Percentiles rank a stretch among this genome's conserved stretches.
phyloP scores from a whole-genome alignment of 2,329 filamentous ascomycete species.

The Penicillium thymicola region DNA sequence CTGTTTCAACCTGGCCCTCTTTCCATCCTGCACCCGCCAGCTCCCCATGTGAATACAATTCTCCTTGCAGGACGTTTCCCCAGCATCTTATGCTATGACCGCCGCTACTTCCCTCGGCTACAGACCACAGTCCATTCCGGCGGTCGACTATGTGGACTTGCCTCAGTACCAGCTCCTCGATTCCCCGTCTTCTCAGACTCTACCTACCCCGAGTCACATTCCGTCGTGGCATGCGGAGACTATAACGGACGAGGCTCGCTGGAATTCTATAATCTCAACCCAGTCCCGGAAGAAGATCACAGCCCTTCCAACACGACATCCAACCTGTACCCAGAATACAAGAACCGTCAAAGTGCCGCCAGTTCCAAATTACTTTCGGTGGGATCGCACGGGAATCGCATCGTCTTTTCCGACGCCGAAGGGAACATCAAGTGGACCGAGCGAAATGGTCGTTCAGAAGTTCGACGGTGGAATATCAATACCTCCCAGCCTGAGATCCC shows the following conservation, averaged over 20 bases:
- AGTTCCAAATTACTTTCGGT: constrained; percentile 78
- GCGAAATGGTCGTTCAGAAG: constrained; percentile 64
- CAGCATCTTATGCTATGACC: constrained; percentile 83
- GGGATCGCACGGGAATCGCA: constrained; percentile 72
- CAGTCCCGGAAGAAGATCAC: constrained; percentile 28
- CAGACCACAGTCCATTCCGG: constrained; percentile 79
- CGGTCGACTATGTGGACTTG: constrained; percentile 69
- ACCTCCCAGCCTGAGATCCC: constrained; percentile 28
- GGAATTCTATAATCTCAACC: constrained; percentile 65
- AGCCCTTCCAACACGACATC: constrained; percentile 27
- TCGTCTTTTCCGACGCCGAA: constrained; percentile 80
- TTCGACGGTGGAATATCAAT: constrained; percentile 59
- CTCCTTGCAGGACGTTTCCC: constrained; percentile 87
- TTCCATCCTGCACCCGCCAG: constrained; percentile 74
- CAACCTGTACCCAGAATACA: constrained; percentile 45
- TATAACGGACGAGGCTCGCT: constrained; percentile 90
- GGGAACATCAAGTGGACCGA: constrained; percentile 90
- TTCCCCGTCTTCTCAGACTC: constrained; percentile 45
- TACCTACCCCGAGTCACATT: constrained; percentile 55
- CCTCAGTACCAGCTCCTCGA: constrained; percentile 57
- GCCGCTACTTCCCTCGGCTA: constrained; percentile 76
- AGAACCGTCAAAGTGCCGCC: constrained; percentile 81
- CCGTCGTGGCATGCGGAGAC: constrained; percentile 77
- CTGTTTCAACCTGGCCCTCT: constrained; percentile 78
- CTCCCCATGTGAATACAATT: constrained; percentile 67